Conservation (phyloP, 2,329 filamentous ascomycete species). For the Coniochaeta prunicola region DNA sequence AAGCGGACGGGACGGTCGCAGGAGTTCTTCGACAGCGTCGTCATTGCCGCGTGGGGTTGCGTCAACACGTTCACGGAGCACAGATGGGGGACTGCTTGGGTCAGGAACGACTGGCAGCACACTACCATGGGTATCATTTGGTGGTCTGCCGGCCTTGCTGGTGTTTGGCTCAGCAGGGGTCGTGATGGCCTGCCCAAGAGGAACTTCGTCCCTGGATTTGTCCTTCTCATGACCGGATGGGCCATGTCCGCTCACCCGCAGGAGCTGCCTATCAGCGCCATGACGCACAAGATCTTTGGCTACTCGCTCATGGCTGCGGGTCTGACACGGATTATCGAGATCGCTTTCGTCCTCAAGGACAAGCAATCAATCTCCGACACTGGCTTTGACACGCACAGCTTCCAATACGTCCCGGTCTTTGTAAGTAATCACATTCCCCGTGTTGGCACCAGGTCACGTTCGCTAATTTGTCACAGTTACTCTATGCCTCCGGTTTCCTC, state of each 20-base stretch:
- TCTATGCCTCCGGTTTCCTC: constrained; percentile 87
- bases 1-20: constrained; percentile 77
- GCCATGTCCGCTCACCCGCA: constrained; percentile 93
- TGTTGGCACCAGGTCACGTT: too few relatives aligned
- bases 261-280: constrained; percentile 72
- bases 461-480: constrained; percentile 41
- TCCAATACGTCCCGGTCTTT: constrained; percentile 47
- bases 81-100: constrained; percentile 84
- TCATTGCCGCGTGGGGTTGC: constrained; percentile 92
- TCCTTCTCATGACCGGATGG: constrained; percentile 89
- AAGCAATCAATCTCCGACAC: constrained; percentile 56
- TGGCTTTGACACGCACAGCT: constrained; percentile 59
- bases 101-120: constrained; percentile 90
- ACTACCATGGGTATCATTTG: constrained; percentile 99
- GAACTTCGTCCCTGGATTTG: constrained; percentile 87
- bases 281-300: constrained; percentile 84
- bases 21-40: constrained; percentile 89
- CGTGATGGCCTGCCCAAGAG: constrained; percentile 79
- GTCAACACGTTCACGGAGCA: constrained; percentile 99
- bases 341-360: constrained; percentile 80
- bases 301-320: constrained; percentile 94
- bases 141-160: constrained; percentile 90
- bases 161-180: constrained; percentile 84
- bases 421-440: constrained; percentile 34
- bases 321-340: constrained; percentile 77